phyloP scores from a whole-genome alignment of 306 rosid species.

The Casuarina cunninghamiana region DNA sequence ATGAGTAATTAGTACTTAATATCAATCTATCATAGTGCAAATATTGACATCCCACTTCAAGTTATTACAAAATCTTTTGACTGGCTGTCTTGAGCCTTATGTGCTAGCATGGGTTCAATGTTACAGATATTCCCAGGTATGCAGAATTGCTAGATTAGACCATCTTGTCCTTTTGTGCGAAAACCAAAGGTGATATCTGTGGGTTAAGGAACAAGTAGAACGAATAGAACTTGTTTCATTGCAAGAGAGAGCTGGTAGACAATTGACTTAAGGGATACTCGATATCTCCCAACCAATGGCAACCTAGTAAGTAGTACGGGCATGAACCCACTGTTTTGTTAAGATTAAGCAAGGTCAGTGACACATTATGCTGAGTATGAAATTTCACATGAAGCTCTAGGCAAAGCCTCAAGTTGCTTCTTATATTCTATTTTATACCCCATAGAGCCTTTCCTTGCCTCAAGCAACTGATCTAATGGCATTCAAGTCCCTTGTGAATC shows the following conservation, averaged over 20 bases:
- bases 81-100: neutral
- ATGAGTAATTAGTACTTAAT: conserved; percentile 1
- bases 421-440: neutral
- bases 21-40: neutral
- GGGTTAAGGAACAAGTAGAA: neutral
- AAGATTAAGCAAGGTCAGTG: neutral
- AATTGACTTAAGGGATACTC: neutral
- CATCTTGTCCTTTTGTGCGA: neutral
- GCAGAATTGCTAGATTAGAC: neutral
- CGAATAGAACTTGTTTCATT: neutral
- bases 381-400: neutral
- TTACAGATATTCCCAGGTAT: neutral
- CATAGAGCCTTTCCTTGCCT: neutral
- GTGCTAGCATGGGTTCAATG: neutral
- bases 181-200: neutral
- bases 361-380: neutral
- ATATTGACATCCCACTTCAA: neutral
- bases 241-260: neutral
- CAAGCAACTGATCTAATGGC: neutral
- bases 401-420: neutral
- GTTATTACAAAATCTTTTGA: neutral
- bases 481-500: neutral
- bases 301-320: neutral
- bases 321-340: neutral
- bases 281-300: neutral